Evolutionary conservation across 352 stramenopile genomes (phyloP), one percentile per base, ranked within the genome.

Genomic region (Globisporangium splendens): DNA sequence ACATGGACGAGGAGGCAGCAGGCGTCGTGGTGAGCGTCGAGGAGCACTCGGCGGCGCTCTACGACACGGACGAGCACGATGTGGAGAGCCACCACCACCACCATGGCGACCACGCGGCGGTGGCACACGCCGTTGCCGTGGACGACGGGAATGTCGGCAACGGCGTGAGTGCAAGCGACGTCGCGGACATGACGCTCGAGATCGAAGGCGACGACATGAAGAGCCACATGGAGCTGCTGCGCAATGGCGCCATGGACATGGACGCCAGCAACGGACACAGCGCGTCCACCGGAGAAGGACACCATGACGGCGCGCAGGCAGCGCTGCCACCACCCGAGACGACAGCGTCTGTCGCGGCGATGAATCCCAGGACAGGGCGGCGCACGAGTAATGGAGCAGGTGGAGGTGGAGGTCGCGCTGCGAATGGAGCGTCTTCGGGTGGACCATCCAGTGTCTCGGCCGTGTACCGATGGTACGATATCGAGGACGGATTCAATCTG

Each of bases 401-500:
- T 55, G 50, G 35, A 55, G 46, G 22, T 55, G 50, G 35, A 55
- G 46, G 22, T 1, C 33, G 48, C 24, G 28, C 31, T 8, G 35
- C 17, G 12, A 20, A 22, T 41, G 51, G 21, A 17, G 21, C 28
- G 22, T 35, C 39, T 17, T 24, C 50, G 39, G 42, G 39, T 1
- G 42, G 48, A 1, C 20, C 42, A 18, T 20, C 56, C 39, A 72
- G 53, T 56, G 65, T 77, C n/a, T 92, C 82, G 43, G 82, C 82
- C 3, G 82, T 92, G 41, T 90, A 92, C 54, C 79, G 80, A 22
- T 92, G 80, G 69, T 92, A 90, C 62, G 79, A 92, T 21, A 75
- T 92, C 50, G 82, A 89, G 57, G 75, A 76, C 11, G 69, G 58
- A 12, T 77, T 90, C 38, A 54, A 66, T 38, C 50, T 79, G 55